Evolutionary conservation across 2,329 filamentous ascomycete species (phyloP), one percentile per base, ranked within the genome.

Genomic region (Neofusicoccum laricinum): DNA sequence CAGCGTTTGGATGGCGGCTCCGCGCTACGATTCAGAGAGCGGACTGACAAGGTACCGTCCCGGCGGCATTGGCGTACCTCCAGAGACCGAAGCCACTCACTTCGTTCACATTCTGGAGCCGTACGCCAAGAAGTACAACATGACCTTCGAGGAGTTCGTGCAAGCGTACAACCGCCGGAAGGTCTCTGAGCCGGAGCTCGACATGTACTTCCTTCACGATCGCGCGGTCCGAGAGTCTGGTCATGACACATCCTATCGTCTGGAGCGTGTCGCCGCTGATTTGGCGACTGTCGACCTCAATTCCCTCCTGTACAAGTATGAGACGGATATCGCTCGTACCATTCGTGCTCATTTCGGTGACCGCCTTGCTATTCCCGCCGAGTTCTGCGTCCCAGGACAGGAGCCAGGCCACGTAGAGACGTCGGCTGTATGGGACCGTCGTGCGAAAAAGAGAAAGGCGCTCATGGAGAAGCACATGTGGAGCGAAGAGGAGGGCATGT

Each of bases 141-240:
- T 98, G 87, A 84, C 81, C 0, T 94, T 97, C 71, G 80, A 91
- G 19, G 86, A 96, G 63, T 97, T 98, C 75, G 92, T 97, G 21
- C 79, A 87, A 36, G 92, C 91, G 0, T 99, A 99, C 83, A 98
- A 98, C 76, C 77, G 88, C 66, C 87, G 89, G 19, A 76, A 86
- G 59, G 85, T 99, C 30, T 77, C 83, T 51, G 94, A 98, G 79
- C 93, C 93, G 0, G 92, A 96, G 67, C 83, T 99, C 14, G 95
- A 99, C 72, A 88, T 93, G 51, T 99, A 98, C 79, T 98, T 98
- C 80, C 80, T 96, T 73, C 95, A 99, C 76, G 95, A 99, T 75
- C 90, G 95, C 66, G 93, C 94, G 2, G 93, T 98, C 38, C 90
- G 95, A 69, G 95, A 99, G 78, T 97, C 94, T 17, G 95, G 95